phyloP scores from a whole-genome alignment of 1,284 basidiomycete genomes.

The Leccinum pachyderme region DNA sequence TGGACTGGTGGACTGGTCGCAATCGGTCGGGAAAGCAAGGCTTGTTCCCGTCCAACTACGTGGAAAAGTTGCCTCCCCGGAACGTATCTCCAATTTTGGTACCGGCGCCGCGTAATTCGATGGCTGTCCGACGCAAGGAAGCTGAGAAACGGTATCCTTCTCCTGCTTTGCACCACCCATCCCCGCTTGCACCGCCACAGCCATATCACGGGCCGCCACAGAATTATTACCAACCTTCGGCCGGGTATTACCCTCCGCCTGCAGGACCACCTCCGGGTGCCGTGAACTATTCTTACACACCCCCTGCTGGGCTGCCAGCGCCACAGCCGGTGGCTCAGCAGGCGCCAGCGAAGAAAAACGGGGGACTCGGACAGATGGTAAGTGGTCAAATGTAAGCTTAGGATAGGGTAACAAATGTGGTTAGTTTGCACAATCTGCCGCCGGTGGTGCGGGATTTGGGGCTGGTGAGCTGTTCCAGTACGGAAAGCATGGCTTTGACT shows the following conservation, averaged over 20 bases:
- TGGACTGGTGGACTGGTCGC: slow-evolving; percentile 42
- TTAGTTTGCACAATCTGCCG: slow-evolving; percentile 60
- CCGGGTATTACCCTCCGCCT: slow-evolving; percentile 26
- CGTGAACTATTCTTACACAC: slow-evolving; percentile 29
- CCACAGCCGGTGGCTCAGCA: slow-evolving; percentile 41
- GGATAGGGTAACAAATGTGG: neutral
- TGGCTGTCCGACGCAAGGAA: slow-evolving; percentile 1
- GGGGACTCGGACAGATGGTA: slow-evolving; percentile 58
- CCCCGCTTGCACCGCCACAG: slow-evolving; percentile 21
- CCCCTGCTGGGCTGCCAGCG: slow-evolving; percentile 27
- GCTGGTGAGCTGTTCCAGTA: slow-evolving; percentile 41
- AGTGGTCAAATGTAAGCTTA: slow-evolving; percentile 12
- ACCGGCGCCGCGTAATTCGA: slow-evolving; percentile 24
- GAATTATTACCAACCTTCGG: slow-evolving; percentile 19
- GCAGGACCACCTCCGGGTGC: slow-evolving; percentile 25
- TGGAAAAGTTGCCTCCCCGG: slow-evolving; percentile 43
- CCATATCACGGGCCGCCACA: slow-evolving; percentile 21
- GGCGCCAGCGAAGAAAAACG: slow-evolving; percentile 53
- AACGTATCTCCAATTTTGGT: slow-evolving; percentile 21
- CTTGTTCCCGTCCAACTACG: slow-evolving; percentile 58
- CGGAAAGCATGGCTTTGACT: neutral
- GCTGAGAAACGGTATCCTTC: slow-evolving; percentile 21
- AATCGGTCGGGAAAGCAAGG: slow-evolving; percentile 44
- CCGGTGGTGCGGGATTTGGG: slow-evolving; percentile 60
- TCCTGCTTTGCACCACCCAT: slow-evolving; percentile 25